Percentiles rank a stretch among this genome's conserved stretches.
Conservation (phyloP, 345 rosid species). For the Pelargonium nanum region DNA sequence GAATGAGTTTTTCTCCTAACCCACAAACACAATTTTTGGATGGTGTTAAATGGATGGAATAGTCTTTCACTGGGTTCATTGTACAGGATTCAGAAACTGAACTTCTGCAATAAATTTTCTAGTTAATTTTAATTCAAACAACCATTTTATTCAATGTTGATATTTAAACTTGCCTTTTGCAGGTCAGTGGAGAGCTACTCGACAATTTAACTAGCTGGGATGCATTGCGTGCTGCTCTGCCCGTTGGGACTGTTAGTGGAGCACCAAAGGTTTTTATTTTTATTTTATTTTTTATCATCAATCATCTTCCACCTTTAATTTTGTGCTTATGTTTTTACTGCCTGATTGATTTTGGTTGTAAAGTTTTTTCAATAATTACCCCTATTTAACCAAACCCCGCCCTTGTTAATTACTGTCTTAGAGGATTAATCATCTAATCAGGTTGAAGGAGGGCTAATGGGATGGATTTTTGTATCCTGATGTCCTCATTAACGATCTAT, state of each 20-base stretch:
- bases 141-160: background rate
- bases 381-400: no score
- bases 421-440: no score
- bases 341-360: background rate
- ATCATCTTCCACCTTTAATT: background rate
- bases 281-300: conserved; percentile 1
- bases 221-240: conserved; percentile 79
- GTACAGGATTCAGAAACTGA: background rate
- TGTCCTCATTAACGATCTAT: no score
- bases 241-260: conserved; percentile 94
- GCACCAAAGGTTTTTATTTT: conserved; percentile 84
- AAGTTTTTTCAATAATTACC: no score
- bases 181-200: conserved; percentile 76
- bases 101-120: background rate
- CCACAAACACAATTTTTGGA: background rate
- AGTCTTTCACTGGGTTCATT: background rate
- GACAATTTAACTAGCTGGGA: conserved; percentile 88
- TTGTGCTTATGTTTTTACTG: background rate
- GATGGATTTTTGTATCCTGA: no score
- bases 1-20: background rate
- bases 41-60: no score
- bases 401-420: no score
- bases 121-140: background rate
- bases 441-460: no score
- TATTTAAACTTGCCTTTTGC: conserved; percentile 5